These are phyloP conservation scores for Penicillium pancosmium DNA, from an alignment of 495 filamentous ascomycete genomes.

Conservation along the genomic window DNA sequence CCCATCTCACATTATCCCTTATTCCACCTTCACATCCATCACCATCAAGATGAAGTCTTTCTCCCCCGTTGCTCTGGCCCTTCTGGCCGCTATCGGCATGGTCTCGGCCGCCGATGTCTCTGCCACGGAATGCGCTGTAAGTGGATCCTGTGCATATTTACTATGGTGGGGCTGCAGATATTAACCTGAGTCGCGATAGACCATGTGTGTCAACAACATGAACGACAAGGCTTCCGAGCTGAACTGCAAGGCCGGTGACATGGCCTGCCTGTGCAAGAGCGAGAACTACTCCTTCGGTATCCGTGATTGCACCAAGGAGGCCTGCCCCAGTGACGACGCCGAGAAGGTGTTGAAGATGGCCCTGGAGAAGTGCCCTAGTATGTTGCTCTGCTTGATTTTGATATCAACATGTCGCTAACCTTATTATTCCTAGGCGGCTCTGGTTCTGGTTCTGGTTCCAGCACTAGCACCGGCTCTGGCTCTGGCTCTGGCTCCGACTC, in stretches of 20 bases:
- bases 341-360: conserved; percentile 40
- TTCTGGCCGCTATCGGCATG: conserved; percentile 38
- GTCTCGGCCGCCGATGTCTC: conserved; percentile 34
- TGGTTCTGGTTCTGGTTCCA: conserved; percentile 11
- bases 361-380: conserved; percentile 38
- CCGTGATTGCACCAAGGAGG: conserved; percentile 73
- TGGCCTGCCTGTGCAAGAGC: conserved; percentile 71
- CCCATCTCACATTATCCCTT: not conserved
- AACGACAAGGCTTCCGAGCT: conserved; percentile 58
- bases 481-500: conserved; percentile 10
- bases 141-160: not conserved
- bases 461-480: not conserved
- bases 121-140: conserved; percentile 43
- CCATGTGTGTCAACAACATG: conserved; percentile 76
- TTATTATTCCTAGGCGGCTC: conserved; percentile 12
- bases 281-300: conserved; percentile 72
- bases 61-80: conserved; percentile 34
- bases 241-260: conserved; percentile 59
- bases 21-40: not conserved
- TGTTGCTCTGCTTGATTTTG: conserved; percentile 2
- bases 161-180: not conserved
- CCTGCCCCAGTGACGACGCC: conserved; percentile 57
- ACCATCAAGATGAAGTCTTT: conserved; percentile 45
- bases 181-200: conserved; percentile 44
- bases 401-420: not conserved